A percentile compares a stretch with the other conserved stretches of the same genome.
Conservation (phyloP, 1,284 basidiomycete species). For the Fomitopsis schrenkii region DNA sequence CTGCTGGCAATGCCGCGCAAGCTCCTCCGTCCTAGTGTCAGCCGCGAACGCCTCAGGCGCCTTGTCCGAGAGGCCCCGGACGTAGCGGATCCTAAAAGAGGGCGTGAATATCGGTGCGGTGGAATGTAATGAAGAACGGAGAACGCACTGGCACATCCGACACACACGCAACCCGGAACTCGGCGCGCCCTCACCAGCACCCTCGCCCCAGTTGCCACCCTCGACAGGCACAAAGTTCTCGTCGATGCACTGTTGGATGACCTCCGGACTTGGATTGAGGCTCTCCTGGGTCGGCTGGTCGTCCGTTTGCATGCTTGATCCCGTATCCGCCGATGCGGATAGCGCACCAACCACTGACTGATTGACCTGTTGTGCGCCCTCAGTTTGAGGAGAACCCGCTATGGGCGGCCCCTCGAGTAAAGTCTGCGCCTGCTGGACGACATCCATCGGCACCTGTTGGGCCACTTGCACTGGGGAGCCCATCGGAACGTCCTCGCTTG, state of each 20-base stretch:
- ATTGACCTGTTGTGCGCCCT: neutral
- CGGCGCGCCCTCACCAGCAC: neutral
- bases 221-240: slow-evolving; percentile 40
- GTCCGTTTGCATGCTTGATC: neutral
- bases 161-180: slow-evolving; percentile 29
- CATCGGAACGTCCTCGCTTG: neutral
- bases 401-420: neutral
- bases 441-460: neutral
- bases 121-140: neutral
- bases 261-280: neutral
- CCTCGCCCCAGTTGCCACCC: slow-evolving; percentile 29
- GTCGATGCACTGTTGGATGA: slow-evolving; percentile 38
- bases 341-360: neutral
- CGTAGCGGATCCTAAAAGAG: slow-evolving; percentile 26
- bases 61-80: slow-evolving; percentile 23
- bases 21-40: slow-evolving; percentile 24
- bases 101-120: neutral
- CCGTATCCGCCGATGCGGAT: neutral
- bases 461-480: neutral
- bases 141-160: slow-evolving; percentile 47
- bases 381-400: neutral
- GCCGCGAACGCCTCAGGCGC: slow-evolving; percentile 28
- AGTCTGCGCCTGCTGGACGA: neutral
- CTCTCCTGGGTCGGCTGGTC: neutral
- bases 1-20: slow-evolving; percentile 23